Evolutionary conservation across 78 protist genomes (phyloP).

Genomic region (Dictyostelium discoideum): dicty_2.7 NC_007091.3:1791501-1792000

Average conservation of each 20-base stretch:
- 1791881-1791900: background rate
- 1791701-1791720: background rate
- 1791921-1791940: background rate
- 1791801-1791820: background rate
- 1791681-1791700: background rate
- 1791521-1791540: conserved; percentile 34
- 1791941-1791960: background rate
- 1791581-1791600: background rate
- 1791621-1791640: background rate
- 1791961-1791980: background rate
- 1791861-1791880: background rate
- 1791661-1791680: background rate
- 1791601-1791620: background rate
- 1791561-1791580: conserved; percentile 43
- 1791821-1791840: background rate
- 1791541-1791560: background rate
- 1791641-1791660: background rate
- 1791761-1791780: background rate
- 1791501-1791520: conserved; percentile 56
- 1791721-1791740: background rate
- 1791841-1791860: background rate
- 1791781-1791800: no score
- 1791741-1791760: no score
- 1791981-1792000: background rate
- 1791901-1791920: background rate